A percentile compares a stretch with the other conserved stretches of the same genome.
phyloP scores from a whole-genome alignment of 2,329 filamentous ascomycete genomes.

The Lachnellula suecica region DNA sequence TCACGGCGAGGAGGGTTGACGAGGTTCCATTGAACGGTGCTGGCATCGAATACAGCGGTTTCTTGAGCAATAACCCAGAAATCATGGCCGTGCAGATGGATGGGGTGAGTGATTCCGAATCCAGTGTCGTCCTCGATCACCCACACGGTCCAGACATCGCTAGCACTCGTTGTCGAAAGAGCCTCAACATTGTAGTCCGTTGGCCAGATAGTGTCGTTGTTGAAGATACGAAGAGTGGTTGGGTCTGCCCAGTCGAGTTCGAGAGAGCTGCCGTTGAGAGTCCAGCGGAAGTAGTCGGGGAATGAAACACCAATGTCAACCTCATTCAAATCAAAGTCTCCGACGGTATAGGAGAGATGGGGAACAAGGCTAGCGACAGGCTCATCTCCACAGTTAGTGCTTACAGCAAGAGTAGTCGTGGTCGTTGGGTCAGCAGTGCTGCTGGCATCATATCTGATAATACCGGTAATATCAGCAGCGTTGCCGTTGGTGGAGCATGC shows the following conservation, averaged over 20 bases:
- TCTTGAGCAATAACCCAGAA: slow-evolving; percentile 48
- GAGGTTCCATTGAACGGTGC: slow-evolving; percentile 29
- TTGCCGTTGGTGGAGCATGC: slow-evolving; percentile 58
- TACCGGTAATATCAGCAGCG: slow-evolving; percentile 42
- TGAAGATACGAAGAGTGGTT: slow-evolving; percentile 38
- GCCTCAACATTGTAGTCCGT: slow-evolving; percentile 28
- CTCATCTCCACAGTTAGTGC: slow-evolving; percentile 31
- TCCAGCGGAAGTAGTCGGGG: slow-evolving; percentile 44
- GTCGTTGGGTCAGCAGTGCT: slow-evolving; percentile 33
- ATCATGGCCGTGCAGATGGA: slow-evolving; percentile 53
- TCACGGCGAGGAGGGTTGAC: slow-evolving; percentile 53
- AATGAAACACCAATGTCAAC: slow-evolving; percentile 17
- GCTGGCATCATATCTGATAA: slow-evolving; percentile 40
- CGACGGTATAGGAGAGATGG: slow-evolving; percentile 25
- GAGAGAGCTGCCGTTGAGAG: slow-evolving; percentile 47
- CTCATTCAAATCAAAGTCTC: slow-evolving; percentile 12
- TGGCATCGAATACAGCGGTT: slow-evolving; percentile 35
- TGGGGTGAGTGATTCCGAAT: slow-evolving; percentile 28
- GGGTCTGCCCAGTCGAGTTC: slow-evolving; percentile 47
- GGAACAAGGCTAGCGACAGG: slow-evolving; percentile 28
- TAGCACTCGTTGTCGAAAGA: slow-evolving; percentile 3
- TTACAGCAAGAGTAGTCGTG: slow-evolving; percentile 19
- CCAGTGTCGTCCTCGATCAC: slow-evolving; percentile 28
- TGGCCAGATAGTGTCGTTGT: slow-evolving; percentile 29
- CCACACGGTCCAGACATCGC: slow-evolving; percentile 28